Base-by-base conservation (phyloP, 257 asterid genomes). In the Ehretia macrophylla region DNA sequence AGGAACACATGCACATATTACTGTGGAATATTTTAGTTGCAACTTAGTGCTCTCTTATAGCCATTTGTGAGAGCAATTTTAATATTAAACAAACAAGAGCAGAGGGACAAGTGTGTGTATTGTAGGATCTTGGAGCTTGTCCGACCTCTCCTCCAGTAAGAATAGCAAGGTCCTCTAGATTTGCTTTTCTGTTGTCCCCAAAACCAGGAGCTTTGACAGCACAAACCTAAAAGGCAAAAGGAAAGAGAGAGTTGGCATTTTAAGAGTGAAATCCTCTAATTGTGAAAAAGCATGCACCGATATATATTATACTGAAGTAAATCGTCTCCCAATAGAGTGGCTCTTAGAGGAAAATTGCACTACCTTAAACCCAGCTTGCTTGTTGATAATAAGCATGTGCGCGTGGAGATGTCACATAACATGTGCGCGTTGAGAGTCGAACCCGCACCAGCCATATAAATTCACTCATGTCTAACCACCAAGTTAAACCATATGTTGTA, bases 161-260 rank as follows among this genome's bases (percentile, higher is more conserved):
- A 78, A 90, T 68, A 66, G 96, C 95, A 53, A 90, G 97, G 68
- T 90, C 97, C 75, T 85, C 95, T 68, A 90, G 58, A 74, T 66
- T 90, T 66, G 90, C 90, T 81, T 86, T 76, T 75, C 78, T 79
- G 74, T 71, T 87, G 58, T 90, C 97, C 72, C 97, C 97, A 85
- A 86, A 90, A 71, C 95, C 96, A 74, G 97, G 95, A 79, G 97
- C 85, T 83, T 90, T 87, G 72, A 90, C 84, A 63, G 95, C 97
- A 83, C 96, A 90, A 50, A 90, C 90, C 97, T 89, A 72, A 19
- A 77, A 66, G 23, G 20, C 5, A 51, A 63, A 67, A 40, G 12
- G 64, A 53, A 51, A 10, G 14, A n/a, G n/a, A n/a, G n/a, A 44
- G 21, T 16, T 4, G 23, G 48, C 10, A 14, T 46, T 40, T 23